Conservation (phyloP, 768 basidiomycete genomes). For the Suillus hirtellus region DNA sequence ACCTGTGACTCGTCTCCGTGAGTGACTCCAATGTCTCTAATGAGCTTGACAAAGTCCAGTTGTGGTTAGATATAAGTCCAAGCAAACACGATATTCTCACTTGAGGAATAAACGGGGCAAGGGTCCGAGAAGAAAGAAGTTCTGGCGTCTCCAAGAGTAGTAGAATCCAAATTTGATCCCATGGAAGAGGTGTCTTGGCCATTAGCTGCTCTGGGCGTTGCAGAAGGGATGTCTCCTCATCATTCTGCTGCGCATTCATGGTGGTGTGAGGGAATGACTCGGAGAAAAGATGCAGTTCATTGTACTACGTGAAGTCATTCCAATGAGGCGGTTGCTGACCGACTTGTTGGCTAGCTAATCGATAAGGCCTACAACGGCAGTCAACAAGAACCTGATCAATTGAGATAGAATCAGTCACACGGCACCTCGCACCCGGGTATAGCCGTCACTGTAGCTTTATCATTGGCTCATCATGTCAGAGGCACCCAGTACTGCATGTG, state of each 20-base stretch:
- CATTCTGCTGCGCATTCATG: constrained; percentile 20
- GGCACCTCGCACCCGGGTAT: too few relatives aligned
- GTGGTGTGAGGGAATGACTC: not conserved
- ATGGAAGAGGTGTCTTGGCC: constrained; percentile 57
- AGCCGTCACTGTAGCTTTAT: too few relatives aligned
- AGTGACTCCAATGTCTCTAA: constrained; percentile 36
- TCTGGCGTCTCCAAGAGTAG: constrained; percentile 73
- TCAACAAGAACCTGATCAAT: too few relatives aligned
- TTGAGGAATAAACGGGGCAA: constrained; percentile 68
- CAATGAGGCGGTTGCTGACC: too few relatives aligned
- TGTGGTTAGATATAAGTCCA: not conserved
- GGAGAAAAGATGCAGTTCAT: too few relatives aligned
- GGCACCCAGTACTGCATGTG: too few relatives aligned
- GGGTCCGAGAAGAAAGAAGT: constrained; percentile 70
- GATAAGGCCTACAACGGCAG: too few relatives aligned
- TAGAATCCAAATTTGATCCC: constrained; percentile 66
- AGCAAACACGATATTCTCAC: constrained; percentile 33
- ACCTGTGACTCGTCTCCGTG: constrained; percentile 45
- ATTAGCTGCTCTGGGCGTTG: constrained; percentile 20
- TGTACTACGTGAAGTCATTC: too few relatives aligned
- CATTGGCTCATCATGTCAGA: too few relatives aligned
- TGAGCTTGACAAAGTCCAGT: constrained; percentile 18
- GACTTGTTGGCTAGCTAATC: too few relatives aligned
- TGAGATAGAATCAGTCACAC: too few relatives aligned
- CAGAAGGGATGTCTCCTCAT: constrained; percentile 66